Conservation (phyloP, 2,329 filamentous ascomycete genomes). For the Epichloe glyceriae region DNA sequence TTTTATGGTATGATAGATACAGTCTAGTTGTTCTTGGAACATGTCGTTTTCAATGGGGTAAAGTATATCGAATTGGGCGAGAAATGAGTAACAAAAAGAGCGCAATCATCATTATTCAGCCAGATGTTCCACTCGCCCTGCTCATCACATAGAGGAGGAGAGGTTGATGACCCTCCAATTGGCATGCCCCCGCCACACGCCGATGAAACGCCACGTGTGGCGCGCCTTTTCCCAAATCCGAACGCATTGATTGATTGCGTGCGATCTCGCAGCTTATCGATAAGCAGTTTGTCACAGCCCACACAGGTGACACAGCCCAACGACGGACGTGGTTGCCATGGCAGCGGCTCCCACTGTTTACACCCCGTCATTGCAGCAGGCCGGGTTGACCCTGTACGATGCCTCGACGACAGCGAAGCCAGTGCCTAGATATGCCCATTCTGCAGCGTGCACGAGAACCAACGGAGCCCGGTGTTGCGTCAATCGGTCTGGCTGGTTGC, state of each 20-base stretch:
- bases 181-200: not conserved
- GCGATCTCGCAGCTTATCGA: not conserved
- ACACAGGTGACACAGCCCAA: too few species aligned
- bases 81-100: not conserved
- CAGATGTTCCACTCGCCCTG: not conserved
- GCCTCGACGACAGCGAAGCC: not conserved
- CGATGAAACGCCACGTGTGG: not conserved
- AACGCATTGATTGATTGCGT: too few species aligned
- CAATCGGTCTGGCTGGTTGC: not conserved
- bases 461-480: too few species aligned
- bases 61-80: not conserved
- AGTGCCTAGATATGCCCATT: not conserved
- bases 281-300: not conserved
- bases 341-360: conserved; percentile 24
- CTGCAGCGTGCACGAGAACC: not conserved
- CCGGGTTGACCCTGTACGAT: not conserved
- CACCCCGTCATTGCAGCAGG: conserved; percentile 12
- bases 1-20: conserved; percentile 3
- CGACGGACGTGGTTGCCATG: conserved; percentile 21
- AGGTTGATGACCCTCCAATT: not conserved
- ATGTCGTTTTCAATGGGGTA: too few species aligned
- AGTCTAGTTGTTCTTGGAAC: not conserved
- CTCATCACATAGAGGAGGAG: not conserved
- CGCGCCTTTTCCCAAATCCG: not conserved
- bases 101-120: not conserved